Evolutionary conservation across 2,329 filamentous ascomycete species (phyloP).

Genomic region (Colletotrichum gloeosporioides): DNA sequence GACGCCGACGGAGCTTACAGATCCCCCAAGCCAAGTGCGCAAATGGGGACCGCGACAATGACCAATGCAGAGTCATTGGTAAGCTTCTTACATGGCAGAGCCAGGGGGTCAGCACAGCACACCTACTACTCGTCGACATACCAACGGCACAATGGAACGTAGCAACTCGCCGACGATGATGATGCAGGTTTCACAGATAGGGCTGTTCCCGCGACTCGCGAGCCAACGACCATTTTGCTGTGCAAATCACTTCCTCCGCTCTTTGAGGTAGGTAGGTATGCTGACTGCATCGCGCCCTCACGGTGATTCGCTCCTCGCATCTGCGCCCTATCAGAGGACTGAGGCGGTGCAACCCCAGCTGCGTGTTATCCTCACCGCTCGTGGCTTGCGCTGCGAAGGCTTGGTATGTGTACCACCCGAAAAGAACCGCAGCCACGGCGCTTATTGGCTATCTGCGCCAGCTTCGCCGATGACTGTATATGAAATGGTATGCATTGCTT

Average conservation of each 20-base stretch:
- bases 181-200: constrained; percentile 11
- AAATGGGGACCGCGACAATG: neutral
- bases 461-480: neutral
- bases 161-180: neutral
- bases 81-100: neutral
- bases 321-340: neutral
- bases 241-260: neutral
- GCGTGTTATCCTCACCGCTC: constrained; percentile 15
- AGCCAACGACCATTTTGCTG: neutral
- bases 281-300: neutral
- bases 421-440: neutral
- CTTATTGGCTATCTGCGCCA: neutral
- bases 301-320: neutral
- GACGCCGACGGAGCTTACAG: neutral
- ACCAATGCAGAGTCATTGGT: neutral
- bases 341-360: constrained; percentile 3
- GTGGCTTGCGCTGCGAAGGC: neutral
- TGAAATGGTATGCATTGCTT: neutral
- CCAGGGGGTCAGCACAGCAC: neutral
- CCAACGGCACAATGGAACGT: constrained; percentile 10
- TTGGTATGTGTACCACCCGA: neutral
- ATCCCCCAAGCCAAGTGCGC: neutral
- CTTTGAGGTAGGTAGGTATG: neutral
- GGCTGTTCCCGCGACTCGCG: neutral
- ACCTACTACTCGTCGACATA: neutral